A percentile compares a stretch with the other conserved stretches of the same genome.
These are phyloP conservation scores for Penicillium silybi DNA, from an alignment of 495 filamentous ascomycete species.

Conservation along the genomic window DNA sequence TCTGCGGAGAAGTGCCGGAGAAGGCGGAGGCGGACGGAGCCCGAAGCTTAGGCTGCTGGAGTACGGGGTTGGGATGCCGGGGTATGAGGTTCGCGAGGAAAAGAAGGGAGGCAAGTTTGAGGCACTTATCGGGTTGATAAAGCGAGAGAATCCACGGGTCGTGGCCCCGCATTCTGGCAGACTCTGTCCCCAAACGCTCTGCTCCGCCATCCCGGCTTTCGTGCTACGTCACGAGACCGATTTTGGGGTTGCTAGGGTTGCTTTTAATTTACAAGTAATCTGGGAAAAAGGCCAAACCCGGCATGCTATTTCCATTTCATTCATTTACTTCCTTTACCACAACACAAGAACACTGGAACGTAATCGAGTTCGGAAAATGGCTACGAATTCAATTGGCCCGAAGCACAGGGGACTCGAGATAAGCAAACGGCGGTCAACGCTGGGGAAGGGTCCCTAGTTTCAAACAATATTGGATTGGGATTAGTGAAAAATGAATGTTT, in stretches of 20 bases:
- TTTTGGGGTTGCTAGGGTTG: not conserved
- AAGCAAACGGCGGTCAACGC: not conserved
- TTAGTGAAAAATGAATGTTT: not conserved
- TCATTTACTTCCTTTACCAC: not conserved
- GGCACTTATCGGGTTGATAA: constrained; percentile 15
- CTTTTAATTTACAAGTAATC: not conserved
- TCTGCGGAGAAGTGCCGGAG: constrained; percentile 19
- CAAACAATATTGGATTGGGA: not conserved
- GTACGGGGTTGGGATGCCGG: not conserved
- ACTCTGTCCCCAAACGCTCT: constrained; percentile 1
- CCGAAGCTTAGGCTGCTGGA: not conserved
- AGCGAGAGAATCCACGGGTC: constrained; percentile 2
- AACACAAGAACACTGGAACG: not conserved
- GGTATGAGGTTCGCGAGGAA: not conserved
- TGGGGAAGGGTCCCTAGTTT: not conserved
- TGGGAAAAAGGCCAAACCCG: no score
- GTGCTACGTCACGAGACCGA: not conserved
- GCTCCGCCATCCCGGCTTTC: not conserved
- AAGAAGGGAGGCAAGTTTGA: not conserved
- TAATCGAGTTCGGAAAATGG: not conserved
- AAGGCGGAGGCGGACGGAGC: constrained; percentile 9
- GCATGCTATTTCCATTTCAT: no score
- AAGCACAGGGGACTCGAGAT: not conserved
- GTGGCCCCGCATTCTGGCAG: constrained; percentile 20
- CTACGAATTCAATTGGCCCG: not conserved